These are phyloP conservation scores for Gyrodon lividus DNA, from an alignment of 768 basidiomycete species.

Conservation along the genomic window DNA sequence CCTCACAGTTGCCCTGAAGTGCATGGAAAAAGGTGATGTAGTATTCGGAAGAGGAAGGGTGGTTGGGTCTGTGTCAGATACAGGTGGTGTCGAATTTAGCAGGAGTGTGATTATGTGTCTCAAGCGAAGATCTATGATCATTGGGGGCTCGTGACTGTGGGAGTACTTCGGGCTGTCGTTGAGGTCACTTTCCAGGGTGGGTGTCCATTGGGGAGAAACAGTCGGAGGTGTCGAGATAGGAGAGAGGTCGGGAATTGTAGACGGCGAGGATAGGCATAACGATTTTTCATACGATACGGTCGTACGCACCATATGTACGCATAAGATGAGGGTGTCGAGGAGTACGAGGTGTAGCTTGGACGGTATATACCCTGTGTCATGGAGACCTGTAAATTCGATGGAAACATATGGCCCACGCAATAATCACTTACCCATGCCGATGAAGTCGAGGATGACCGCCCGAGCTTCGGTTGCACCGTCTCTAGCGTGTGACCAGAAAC, in stretches of 20 bases:
- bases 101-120: conserved; percentile 54
- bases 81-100: conserved; percentile 48
- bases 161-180: conserved; percentile 18
- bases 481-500: conserved; percentile 60
- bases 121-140: conserved; percentile 66
- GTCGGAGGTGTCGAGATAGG: conserved; percentile 28
- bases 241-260: conserved; percentile 40
- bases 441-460: conserved; percentile 71
- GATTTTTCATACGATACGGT: conserved; percentile 68
- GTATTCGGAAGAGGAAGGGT: conserved; percentile 62
- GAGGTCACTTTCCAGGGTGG: conserved; percentile 26
- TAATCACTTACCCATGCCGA: conserved; percentile 65
- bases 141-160: conserved; percentile 34
- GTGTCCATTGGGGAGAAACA: conserved; percentile 17
- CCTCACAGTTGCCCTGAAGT: conserved; percentile 52
- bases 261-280: conserved; percentile 38
- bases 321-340: conserved; percentile 66
- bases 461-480: conserved; percentile 55
- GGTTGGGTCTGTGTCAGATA: conserved; percentile 27
- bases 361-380: conserved; percentile 50
- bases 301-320: conserved; percentile 63
- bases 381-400: neutral
- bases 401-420: conserved; percentile 8
- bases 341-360: conserved; percentile 62
- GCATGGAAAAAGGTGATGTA: conserved; percentile 48